Conservation (phyloP, 768 basidiomycete species). For the Russula earlei region DNA sequence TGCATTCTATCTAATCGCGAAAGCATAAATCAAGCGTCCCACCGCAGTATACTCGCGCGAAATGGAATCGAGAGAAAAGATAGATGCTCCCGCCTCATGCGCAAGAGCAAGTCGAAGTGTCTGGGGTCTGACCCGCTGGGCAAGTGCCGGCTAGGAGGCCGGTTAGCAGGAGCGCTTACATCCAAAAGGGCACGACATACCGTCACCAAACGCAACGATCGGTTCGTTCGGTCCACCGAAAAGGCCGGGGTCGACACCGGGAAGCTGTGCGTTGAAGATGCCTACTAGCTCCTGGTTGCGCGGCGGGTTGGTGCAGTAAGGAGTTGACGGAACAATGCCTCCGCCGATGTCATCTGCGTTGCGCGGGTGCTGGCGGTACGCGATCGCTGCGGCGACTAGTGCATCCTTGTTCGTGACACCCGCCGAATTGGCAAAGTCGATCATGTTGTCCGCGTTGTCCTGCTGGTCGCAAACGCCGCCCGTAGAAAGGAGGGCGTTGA, state of each 20-base stretch:
- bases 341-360: slow-evolving; percentile 33
- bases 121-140: slow-evolving; percentile 35
- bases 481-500: slow-evolving; percentile 36
- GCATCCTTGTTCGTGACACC: slow-evolving; percentile 33
- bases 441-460: slow-evolving; percentile 40
- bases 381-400: slow-evolving; percentile 35
- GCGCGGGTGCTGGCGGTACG: slow-evolving; percentile 36
- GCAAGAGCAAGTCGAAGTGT: slow-evolving; percentile 35
- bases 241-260: slow-evolving; percentile 40
- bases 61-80: not conserved
- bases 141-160: slow-evolving; percentile 33
- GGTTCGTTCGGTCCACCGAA: slow-evolving; percentile 43
- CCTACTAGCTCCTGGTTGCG: slow-evolving; percentile 41
- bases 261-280: slow-evolving; percentile 44
- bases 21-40: not conserved
- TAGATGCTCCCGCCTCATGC: slow-evolving; percentile 12
- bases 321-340: slow-evolving; percentile 37
- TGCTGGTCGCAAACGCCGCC: slow-evolving; percentile 43
- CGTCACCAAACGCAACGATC: slow-evolving; percentile 37
- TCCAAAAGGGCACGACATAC: slow-evolving; percentile 24
- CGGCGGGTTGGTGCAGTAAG: slow-evolving; percentile 46
- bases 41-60: not conserved
- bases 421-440: slow-evolving; percentile 39
- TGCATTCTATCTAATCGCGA: not conserved
- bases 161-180: not conserved